Evolutionary conservation across 768 basidiomycete genomes (phyloP).

Genomic region (Russula virescens): DNA sequence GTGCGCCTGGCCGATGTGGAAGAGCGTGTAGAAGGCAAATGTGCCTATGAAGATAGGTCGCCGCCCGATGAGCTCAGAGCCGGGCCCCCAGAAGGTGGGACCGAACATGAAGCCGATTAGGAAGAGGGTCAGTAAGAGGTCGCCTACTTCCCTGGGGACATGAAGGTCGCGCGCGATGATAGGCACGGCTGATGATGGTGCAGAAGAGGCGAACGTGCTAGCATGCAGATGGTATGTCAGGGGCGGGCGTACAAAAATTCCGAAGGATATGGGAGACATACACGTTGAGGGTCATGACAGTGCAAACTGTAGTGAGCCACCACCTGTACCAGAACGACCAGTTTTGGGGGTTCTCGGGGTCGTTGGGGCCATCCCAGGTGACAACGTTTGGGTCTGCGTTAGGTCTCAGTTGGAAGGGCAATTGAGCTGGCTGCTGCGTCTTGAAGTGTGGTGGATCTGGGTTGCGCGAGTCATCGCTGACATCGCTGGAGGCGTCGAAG

Average conservation of each 20-base stretch:
- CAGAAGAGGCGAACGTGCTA: constrained; percentile 28
- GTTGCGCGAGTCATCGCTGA: background rate
- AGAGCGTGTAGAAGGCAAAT: constrained; percentile 4
- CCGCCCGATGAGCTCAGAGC: constrained; percentile 25
- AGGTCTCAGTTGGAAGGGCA: constrained; percentile 7
- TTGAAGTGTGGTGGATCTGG: too few species aligned
- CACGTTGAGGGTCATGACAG: constrained; percentile 18
- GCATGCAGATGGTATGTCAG: background rate
- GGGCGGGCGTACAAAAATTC: background rate
- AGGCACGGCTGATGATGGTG: constrained; percentile 20
- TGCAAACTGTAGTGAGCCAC: constrained; percentile 15
- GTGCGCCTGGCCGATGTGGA: constrained; percentile 17
- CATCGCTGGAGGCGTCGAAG: background rate
- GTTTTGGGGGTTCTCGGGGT: constrained; percentile 24
- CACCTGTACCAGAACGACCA: constrained; percentile 19
- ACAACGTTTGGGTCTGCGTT: constrained; percentile 17
- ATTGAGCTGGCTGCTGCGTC: background rate
- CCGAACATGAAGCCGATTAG: constrained; percentile 25
- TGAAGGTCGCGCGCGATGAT: constrained; percentile 23
- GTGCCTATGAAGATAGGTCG: constrained; percentile 19
- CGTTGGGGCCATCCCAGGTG: constrained; percentile 19
- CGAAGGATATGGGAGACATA: constrained; percentile 2
- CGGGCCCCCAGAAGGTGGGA: constrained; percentile 25
- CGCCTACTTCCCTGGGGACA: constrained; percentile 22
- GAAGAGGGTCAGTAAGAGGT: constrained; percentile 25